Base-by-base conservation (phyloP, 768 basidiomycete genomes). In the Termitomyces bulborhizus region DNA sequence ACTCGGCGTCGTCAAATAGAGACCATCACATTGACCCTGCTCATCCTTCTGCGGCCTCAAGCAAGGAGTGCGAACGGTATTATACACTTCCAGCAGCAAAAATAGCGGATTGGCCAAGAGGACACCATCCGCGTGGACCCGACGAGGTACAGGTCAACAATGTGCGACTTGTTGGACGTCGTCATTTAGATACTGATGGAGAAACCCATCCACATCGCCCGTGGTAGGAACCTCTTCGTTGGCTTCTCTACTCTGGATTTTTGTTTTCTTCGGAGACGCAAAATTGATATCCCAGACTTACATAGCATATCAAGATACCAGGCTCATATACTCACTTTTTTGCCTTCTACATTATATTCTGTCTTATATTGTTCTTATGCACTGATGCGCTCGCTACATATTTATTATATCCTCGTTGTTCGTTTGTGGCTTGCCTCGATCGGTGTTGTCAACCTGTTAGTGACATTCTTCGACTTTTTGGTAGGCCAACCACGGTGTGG, bases 201-300 rank as follows among this genome's bases (percentile, higher is more conserved):
- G 76, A 77, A 59, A 66, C 57, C 45, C 72, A 71, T 41, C 78
- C 78, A 4, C 66, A 75, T 43, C 66, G 79, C 37, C 79, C 78
- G 57, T 81, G 79, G 79, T 80, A 67, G 68, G 16, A 37, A 53
- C 39, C 40, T 26, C 44, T 34, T 52, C 24, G 16, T 18, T 41
- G 45, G 18, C 15, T 27, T 42, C 27, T 54, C 29, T 1, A 13
- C 42, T 41, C 36, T 18, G 12, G 4, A 39, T 32, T 27, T 34
- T 36, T 36, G 8, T 21, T 5, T 13, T 46, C 27, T 42, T 4
- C 42, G 27, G 40, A 51, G 27, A 45, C 41, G n/a, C 39, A 40
- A 40, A 45, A 32, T 49, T 39, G 51, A 59, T 56, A 56, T 53
- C 46, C 57, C 45, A 32, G 18, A 18, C 12, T 18, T 16, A 27